Evolutionary conservation across 805 yeast genomes (phyloP), one percentile per base, ranked within the genome.

Genomic region (Hanseniaspora pseudoguilliermondii): DNA sequence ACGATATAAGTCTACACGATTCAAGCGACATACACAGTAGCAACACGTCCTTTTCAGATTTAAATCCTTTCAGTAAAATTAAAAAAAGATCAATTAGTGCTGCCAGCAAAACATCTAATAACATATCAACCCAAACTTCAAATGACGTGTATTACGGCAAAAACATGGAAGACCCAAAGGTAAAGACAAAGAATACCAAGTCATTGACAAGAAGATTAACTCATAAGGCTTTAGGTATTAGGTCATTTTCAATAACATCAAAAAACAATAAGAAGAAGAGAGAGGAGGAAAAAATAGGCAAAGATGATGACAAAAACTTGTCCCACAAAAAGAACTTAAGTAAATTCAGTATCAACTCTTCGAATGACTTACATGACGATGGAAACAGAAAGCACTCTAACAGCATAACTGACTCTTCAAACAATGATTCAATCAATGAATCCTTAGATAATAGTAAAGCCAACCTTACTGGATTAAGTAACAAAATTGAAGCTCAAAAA

Each of bases 401-500:
- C 16, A 50, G 25, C n/a, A 8, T 34, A 5, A 29, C 32, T 21
- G 47, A 39, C 5, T 53, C 56, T 9, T 20, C 29, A 20, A 41
- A 53, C n/a, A 46, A 27, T 15, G 41, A 40, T 5, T 53, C 47
- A 4, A 39, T 44, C n/a, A 53, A 53, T 27, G 50, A 53, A 35
- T 44, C 47, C 2, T 11, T 53, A 5, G 18, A 23, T 10, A 44
- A 42, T 15, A 44, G 43, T 82, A 38, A 39, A 39, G 46, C 25
- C 4, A 50, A 53, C 10, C 20, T 32, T 18, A 83, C 60, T 1
- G 64, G 65, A 10, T 57, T 72, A 27, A 73, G 70, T 61, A 61
- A 67, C 54, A 67, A 67, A 41, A 71, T 73, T 0, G 73, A 73
- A 41, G 59, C 65, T 15, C 68, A 87, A 0, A 76, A 81, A 62